A percentile compares a stretch with the other conserved stretches of the same genome.
Conservation (phyloP, 1,139 yeast genomes). For the Eremothecium gossypii region DNA sequence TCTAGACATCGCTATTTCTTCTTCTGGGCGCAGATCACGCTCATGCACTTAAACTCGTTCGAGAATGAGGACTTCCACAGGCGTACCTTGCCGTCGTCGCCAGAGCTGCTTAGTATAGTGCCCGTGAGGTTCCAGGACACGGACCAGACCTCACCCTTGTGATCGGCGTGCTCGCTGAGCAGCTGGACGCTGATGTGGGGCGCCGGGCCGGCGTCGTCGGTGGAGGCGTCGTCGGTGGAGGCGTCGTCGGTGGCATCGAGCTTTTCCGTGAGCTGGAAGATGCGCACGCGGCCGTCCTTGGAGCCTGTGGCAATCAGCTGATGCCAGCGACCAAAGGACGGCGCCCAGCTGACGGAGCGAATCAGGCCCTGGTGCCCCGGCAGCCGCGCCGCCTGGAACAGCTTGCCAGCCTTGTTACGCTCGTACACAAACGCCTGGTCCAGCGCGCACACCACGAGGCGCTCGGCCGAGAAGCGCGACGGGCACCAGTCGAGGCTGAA, state of each 20-base stretch:
- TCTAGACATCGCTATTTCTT: slow-evolving; percentile 2
- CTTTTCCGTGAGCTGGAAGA: slow-evolving; percentile 59
- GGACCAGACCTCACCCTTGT: slow-evolving; percentile 88
- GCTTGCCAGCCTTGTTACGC: slow-evolving; percentile 38
- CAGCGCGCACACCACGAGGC: slow-evolving; percentile 73
- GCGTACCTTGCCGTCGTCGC: slow-evolving; percentile 88
- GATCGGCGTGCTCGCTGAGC: slow-evolving; percentile 58
- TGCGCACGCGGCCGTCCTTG: slow-evolving; percentile 85
- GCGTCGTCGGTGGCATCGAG: slow-evolving; percentile 16
- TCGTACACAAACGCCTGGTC: slow-evolving; percentile 80
- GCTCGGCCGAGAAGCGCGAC: slow-evolving; percentile 72
- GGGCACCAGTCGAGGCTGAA: slow-evolving; percentile 93
- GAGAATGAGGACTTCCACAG: slow-evolving; percentile 86
- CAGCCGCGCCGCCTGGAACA: slow-evolving; percentile 37
- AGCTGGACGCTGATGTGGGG: slow-evolving; percentile 36
- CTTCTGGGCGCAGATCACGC: slow-evolving; percentile 67
- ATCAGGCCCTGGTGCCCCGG: slow-evolving; percentile 84
- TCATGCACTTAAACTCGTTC: slow-evolving; percentile 86
- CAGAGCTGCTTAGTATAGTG: slow-evolving; percentile 84
- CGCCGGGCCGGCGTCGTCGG: slow-evolving; percentile 3
- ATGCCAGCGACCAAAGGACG: slow-evolving; percentile 84
- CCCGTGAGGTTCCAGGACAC: slow-evolving; percentile 94
- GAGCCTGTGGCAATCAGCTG: slow-evolving; percentile 92
- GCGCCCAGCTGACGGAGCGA: slow-evolving; percentile 93
- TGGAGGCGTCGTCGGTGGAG: slow-evolving; percentile 7